phyloP scores from a whole-genome alignment of 148 eudicot genomes.

The Euryodendron excelsum region DNA sequence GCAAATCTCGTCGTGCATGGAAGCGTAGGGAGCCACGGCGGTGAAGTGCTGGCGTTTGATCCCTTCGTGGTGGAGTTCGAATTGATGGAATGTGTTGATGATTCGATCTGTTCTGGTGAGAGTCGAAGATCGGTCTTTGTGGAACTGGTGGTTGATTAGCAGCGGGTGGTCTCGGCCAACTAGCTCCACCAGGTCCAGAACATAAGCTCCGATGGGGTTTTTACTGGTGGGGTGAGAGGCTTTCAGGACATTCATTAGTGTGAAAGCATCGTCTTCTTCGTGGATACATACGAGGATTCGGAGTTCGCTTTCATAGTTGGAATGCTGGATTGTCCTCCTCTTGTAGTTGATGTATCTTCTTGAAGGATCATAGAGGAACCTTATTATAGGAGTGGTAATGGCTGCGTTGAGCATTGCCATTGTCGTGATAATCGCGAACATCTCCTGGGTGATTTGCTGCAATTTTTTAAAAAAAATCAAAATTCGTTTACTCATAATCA shows the following conservation, averaged over 20 bases:
- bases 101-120: conserved; percentile 2
- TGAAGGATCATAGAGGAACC: conserved; percentile 13
- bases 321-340: conserved; percentile 10
- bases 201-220: conserved; percentile 6
- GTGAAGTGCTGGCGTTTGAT: conserved; percentile 9
- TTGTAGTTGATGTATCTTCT: conserved; percentile 16
- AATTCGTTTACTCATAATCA: too few species aligned
- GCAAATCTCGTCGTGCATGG: conserved; percentile 18
- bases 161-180: conserved; percentile 1
- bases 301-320: not conserved
- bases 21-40: not conserved
- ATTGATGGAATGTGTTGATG: not conserved
- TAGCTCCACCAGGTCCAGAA: conserved; percentile 12
- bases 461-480: too few species aligned
- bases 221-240: conserved; percentile 6
- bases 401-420: too few species aligned
- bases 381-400: not conserved
- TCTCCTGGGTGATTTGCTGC: too few species aligned
- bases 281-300: conserved; percentile 1
- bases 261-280: conserved; percentile 7
- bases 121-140: not conserved
- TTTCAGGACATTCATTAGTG: conserved; percentile 4
- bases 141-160: conserved; percentile 21
- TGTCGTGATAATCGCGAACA: too few species aligned
- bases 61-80: not conserved